Percentiles rank a stretch among this genome's conserved stretches.
These are phyloP conservation scores for Dujonia santamariae DNA, from an alignment of 1,139 yeast genomes.

Conservation along the genomic window DNA sequence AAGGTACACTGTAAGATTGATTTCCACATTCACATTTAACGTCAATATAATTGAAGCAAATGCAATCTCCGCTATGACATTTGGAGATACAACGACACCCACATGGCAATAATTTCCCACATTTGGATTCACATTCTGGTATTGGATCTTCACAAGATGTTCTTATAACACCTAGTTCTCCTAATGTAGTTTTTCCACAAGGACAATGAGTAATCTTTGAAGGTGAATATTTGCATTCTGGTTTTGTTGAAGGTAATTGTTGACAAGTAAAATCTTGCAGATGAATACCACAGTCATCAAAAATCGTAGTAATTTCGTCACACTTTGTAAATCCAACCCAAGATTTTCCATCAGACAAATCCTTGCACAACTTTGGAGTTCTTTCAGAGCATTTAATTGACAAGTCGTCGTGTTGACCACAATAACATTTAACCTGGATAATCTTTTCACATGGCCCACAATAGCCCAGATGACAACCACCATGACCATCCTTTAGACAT, in stretches of 20 bases:
- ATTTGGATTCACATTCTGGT: slow-evolving; percentile 65
- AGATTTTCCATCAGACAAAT: slow-evolving; percentile 15
- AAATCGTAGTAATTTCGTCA: slow-evolving; percentile 43
- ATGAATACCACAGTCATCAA: slow-evolving; percentile 69
- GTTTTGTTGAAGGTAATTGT: slow-evolving; percentile 39
- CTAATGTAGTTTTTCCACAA: slow-evolving; percentile 58
- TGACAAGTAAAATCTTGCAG: slow-evolving; percentile 58
- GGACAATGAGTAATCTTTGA: slow-evolving; percentile 59
- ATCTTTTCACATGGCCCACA: slow-evolving; percentile 64
- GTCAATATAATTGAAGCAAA: slow-evolving; percentile 49
- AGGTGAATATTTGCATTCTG: slow-evolving; percentile 66
- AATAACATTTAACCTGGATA: slow-evolving; percentile 57
- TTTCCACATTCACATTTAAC: slow-evolving; percentile 50
- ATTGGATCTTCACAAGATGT: slow-evolving; percentile 68
- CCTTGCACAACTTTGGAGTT: slow-evolving; percentile 25
- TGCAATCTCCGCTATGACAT: slow-evolving; percentile 80
- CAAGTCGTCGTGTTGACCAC: slow-evolving; percentile 55
- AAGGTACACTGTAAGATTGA: slow-evolving; percentile 56
- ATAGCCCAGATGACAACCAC: slow-evolving; percentile 66
- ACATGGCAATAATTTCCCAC: slow-evolving; percentile 65
- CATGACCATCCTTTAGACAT: slow-evolving; percentile 42
- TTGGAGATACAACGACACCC: slow-evolving; percentile 67
- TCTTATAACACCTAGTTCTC: slow-evolving; percentile 28
- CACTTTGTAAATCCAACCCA: slow-evolving; percentile 72
- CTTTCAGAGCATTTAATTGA: slow-evolving; percentile 50